phyloP scores from a whole-genome alignment of 176 grass and related monocot species.

The Bromus sterilis region DNA sequence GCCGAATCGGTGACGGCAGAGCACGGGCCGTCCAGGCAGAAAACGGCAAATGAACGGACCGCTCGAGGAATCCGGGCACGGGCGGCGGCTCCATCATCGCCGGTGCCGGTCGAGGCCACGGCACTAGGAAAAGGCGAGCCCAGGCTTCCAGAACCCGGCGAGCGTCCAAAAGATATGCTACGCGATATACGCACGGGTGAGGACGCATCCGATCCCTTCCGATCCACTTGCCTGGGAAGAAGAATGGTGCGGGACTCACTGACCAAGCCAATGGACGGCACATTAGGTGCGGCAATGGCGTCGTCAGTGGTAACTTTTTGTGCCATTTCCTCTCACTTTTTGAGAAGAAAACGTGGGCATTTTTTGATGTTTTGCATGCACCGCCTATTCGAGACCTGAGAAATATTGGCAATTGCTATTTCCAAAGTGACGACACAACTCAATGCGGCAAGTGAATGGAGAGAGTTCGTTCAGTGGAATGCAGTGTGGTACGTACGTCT shows the following conservation, averaged over 20 bases:
- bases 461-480: background rate
- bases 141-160: slow-evolving; percentile 10
- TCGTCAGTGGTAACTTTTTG: slow-evolving; percentile 13
- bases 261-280: slow-evolving; percentile 20
- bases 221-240: background rate
- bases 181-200: background rate
- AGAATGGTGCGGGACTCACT: background rate
- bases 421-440: too few species aligned
- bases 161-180: background rate
- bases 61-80: background rate
- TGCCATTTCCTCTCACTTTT: background rate
- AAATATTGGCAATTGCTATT: background rate
- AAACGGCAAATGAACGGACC: background rate
- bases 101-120: background rate
- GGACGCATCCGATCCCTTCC: slow-evolving; percentile 33
- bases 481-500: background rate
- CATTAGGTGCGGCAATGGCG: slow-evolving; percentile 15
- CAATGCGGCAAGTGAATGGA: background rate
- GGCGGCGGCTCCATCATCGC: background rate
- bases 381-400: background rate
- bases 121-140: background rate
- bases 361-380: background rate
- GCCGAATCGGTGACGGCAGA: background rate
- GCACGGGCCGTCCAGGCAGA: background rate
- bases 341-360: slow-evolving; percentile 8